phyloP scores from a whole-genome alignment of 2,329 filamentous ascomycete genomes.

The Pestalotiopsis sp. region DNA sequence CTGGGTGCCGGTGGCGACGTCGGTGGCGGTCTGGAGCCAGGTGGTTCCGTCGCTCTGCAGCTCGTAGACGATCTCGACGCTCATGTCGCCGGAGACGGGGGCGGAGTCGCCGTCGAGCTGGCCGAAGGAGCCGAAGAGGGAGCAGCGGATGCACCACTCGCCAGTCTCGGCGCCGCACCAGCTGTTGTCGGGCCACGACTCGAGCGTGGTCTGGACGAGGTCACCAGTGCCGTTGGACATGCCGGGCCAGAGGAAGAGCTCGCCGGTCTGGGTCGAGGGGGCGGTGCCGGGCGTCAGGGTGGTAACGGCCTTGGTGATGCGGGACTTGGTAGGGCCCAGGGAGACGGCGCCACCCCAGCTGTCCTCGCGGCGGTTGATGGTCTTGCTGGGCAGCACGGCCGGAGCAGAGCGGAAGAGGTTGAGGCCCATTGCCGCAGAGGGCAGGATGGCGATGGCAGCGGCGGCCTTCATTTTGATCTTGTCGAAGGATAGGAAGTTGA shows the following conservation, averaged over 20 bases:
- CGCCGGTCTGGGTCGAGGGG: not conserved
- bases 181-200: conserved; percentile 14
- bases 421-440: not conserved
- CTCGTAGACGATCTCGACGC: conserved; percentile 10
- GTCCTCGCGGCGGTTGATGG: conserved; percentile 5
- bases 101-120: conserved; percentile 9
- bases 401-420: conserved; percentile 9
- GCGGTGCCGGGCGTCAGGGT: not conserved
- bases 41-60: conserved; percentile 10
- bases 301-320: conserved; percentile 11
- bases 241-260: conserved; percentile 10
- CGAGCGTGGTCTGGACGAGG: conserved; percentile 12
- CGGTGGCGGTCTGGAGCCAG: conserved; percentile 10
- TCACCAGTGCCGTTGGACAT: conserved; percentile 13
- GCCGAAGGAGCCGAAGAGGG: conserved; percentile 11
- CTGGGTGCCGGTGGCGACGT: conserved; percentile 5
- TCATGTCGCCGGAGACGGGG: conserved; percentile 5
- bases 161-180: conserved; percentile 10
- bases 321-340: conserved; percentile 10
- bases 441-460: not conserved
- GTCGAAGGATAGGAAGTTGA: not conserved
- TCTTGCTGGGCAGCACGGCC: conserved; percentile 2
- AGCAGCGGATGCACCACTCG: conserved; percentile 14
- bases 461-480: conserved; percentile 3
- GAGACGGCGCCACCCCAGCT: conserved; percentile 11